These are phyloP conservation scores for Emergomyces orientalis DNA, from an alignment of 2,329 filamentous ascomycete species.

Conservation along the genomic window DNA sequence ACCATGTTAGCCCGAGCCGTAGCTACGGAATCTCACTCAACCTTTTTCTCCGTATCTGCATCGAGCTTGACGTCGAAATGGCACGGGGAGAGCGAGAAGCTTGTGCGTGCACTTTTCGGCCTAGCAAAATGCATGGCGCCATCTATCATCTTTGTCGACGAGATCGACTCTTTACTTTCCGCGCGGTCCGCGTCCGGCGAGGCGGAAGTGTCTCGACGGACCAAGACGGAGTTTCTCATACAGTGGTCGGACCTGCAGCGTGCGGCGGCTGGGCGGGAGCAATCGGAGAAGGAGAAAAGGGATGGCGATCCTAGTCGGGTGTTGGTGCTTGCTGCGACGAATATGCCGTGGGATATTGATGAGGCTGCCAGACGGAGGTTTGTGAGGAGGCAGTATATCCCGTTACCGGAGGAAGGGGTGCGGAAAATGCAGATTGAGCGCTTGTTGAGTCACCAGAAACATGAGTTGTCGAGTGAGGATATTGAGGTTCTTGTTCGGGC, in stretches of 20 bases:
- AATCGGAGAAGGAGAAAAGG: slow-evolving; percentile 52
- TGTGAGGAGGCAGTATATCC: slow-evolving; percentile 90
- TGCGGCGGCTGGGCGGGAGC: slow-evolving; percentile 77
- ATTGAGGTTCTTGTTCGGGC: slow-evolving; percentile 64
- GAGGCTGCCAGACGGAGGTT: slow-evolving; percentile 87
- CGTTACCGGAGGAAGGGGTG: slow-evolving; percentile 76
- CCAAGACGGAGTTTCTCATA: slow-evolving; percentile 96
- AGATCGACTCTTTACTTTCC: slow-evolving; percentile 89
- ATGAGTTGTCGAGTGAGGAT: slow-evolving; percentile 62
- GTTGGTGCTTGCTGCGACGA: slow-evolving; percentile 87
- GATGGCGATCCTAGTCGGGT: slow-evolving; percentile 78
- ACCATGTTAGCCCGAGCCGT: slow-evolving; percentile 95
- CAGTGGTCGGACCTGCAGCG: slow-evolving; percentile 93
- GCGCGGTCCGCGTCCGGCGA: slow-evolving; percentile 68
- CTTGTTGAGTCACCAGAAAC: slow-evolving; percentile 78
- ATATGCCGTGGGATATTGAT: slow-evolving; percentile 95
- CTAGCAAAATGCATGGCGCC: slow-evolving; percentile 84
- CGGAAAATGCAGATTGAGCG: slow-evolving; percentile 69
- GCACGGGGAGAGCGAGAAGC: slow-evolving; percentile 89
- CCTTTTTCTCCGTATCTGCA: slow-evolving; percentile 94
- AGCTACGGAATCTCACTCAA: slow-evolving; percentile 86
- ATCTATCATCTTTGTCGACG: slow-evolving; percentile 96
- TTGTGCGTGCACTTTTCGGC: slow-evolving; percentile 82
- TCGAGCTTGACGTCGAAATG: slow-evolving; percentile 94
- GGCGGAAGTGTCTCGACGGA: slow-evolving; percentile 83